These are phyloP conservation scores for Coemansia sp. DNA, from an alignment of 192 early-diverging fungal species.

Conservation along the genomic window DNA sequence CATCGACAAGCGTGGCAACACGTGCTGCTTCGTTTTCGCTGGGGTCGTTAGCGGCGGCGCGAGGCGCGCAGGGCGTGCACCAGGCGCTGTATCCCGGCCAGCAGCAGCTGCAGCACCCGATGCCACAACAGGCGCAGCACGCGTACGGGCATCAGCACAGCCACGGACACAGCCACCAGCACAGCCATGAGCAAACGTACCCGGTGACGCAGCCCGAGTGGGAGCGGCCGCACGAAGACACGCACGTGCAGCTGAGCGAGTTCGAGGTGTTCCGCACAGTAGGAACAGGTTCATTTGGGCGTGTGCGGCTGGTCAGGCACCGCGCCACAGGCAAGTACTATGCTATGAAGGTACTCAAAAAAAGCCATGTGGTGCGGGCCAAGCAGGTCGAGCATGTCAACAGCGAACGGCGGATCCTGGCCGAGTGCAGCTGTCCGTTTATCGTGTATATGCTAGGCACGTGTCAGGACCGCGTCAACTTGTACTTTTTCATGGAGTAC, in stretches of 20 bases:
- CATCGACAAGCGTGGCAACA: conserved; percentile 40
- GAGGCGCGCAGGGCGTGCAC: conserved; percentile 1
- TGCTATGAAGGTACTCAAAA: conserved; percentile 96
- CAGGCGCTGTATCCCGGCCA: conserved; percentile 4
- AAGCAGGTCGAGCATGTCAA: conserved; percentile 98
- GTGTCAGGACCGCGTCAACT: conserved; percentile 87
- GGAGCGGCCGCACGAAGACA: conserved; percentile 34
- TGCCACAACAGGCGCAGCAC: conserved; percentile 7
- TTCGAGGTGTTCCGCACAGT: conserved; percentile 86
- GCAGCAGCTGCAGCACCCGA: conserved; percentile 14
- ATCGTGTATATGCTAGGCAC: conserved; percentile 91
- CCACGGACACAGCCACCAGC: conserved; percentile 13
- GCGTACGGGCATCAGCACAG: conserved; percentile 10
- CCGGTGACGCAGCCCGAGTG: not conserved
- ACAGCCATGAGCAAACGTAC: not conserved
- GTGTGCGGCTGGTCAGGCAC: conserved; percentile 89
- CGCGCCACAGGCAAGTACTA: conserved; percentile 80
- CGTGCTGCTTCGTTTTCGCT: conserved; percentile 52
- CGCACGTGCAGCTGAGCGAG: conserved; percentile 67
- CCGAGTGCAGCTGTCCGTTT: conserved; percentile 84
- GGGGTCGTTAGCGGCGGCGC: conserved; percentile 14
- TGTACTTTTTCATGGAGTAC: conserved; percentile 97
- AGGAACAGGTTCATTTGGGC: conserved; percentile 95
- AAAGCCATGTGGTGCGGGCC: conserved; percentile 89
- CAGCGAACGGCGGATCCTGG: conserved; percentile 94